Base-by-base conservation (phyloP, 805 yeast species). In the Kodamaea fukazawae region DNA sequence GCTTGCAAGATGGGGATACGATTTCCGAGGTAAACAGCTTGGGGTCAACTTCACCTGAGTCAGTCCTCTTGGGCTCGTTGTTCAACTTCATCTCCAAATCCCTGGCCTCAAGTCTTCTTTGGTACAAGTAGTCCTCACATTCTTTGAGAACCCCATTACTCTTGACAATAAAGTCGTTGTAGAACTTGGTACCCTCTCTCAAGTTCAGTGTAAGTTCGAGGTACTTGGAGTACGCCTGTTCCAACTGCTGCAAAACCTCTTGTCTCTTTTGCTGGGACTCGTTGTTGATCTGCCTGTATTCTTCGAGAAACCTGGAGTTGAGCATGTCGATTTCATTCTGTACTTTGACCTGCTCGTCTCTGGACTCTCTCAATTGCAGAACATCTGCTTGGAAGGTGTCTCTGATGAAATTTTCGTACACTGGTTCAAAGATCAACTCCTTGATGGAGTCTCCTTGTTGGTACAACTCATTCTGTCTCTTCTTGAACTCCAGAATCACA, bases 151-250 rank as follows among this genome's bases (percentile, higher is more conserved):
- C 71, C 2, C 50, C 58, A 20, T 65, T 61, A 4, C 77, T 70
- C 38, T 75, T 74, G 7, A 57, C 58, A 22, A 72, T 61, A 44
- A 86, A 75, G 38, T 81, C 83, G 28, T 70, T 70, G 62, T 90
- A 90, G 54, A 89, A 89, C 39, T 72, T 71, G 0, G 76, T 51
- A 0, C 96, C 96, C 49, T 83, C 85, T 22, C 72, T 72, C 18
- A 87, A 56, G 53, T 86, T 83, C 4, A 70, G 63, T 12, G 72
- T 58, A 2, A 86, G 69, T 49, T 83, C 86, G 20, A 70, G 58
- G 50, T 69, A 83, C 34, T 75, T 71, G 29, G 65, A 57, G 46
- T 69, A 75, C 1, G 73, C 76, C 4, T 66, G 57, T 39, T 78
- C 83, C 20, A 84, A 56, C 1, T 58, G 61, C 39, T 76, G 79